These are phyloP conservation scores for Ceratocystis cacaofunesta DNA, from an alignment of 2,329 filamentous ascomycete species.

Conservation along the genomic window DNA sequence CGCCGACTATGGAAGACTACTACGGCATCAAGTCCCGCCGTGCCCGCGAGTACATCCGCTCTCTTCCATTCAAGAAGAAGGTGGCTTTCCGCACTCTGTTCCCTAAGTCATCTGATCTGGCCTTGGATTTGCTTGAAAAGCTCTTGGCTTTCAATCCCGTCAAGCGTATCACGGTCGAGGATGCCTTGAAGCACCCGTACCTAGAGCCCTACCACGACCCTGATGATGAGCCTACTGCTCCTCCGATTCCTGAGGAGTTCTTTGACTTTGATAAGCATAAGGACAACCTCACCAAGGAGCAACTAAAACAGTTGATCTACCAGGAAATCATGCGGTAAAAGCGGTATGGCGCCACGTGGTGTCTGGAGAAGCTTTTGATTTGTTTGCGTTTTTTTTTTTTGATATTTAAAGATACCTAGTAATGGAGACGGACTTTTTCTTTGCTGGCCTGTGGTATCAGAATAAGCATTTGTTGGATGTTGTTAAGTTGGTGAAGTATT, in stretches of 20 bases:
- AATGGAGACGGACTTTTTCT: slow-evolving; percentile 6
- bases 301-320: slow-evolving; percentile 93
- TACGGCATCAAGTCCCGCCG: slow-evolving; percentile 98
- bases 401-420: slow-evolving; percentile 11
- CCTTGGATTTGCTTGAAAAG: slow-evolving; percentile 86
- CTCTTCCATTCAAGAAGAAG: slow-evolving; percentile 98
- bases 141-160: slow-evolving; percentile 95
- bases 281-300: slow-evolving; percentile 94
- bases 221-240: slow-evolving; percentile 91
- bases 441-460: neutral
- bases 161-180: slow-evolving; percentile 96
- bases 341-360: neutral
- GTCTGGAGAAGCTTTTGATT: neutral
- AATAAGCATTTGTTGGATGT: neutral
- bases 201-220: slow-evolving; percentile 98
- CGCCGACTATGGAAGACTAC: slow-evolving; percentile 99
- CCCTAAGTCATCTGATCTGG: slow-evolving; percentile 96
- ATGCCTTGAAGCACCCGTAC: slow-evolving; percentile 93
- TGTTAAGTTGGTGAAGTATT: neutral
- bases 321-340: slow-evolving; percentile 71
- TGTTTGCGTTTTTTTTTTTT: slow-evolving; percentile 1
- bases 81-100: slow-evolving; percentile 94
- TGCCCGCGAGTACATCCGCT: slow-evolving; percentile 94
- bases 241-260: slow-evolving; percentile 95
- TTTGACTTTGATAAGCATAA: slow-evolving; percentile 99